A percentile compares a stretch with the other conserved stretches of the same genome.
These are phyloP conservation scores for Salvia splendens DNA, from an alignment of 257 asterid species.

Conservation along the genomic window DNA sequence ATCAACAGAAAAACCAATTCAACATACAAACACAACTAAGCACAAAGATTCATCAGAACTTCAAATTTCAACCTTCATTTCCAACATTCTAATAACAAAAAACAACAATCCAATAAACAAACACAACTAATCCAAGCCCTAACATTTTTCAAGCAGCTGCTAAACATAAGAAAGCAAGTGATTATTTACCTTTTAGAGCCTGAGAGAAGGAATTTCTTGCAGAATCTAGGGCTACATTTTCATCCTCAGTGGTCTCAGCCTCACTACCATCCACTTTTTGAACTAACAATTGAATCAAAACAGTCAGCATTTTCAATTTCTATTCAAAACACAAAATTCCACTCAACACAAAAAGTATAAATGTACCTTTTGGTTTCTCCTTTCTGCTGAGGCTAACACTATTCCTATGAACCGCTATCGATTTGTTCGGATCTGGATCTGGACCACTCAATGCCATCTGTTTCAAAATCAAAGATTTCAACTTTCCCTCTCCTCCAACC, in stretches of 20 bases:
- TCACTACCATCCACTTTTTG: conserved; percentile 61
- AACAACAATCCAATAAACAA: no score
- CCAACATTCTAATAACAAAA: no score
- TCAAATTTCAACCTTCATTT: no score
- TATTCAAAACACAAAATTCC: neutral
- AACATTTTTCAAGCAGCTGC: conserved; percentile 14
- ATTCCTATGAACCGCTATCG: conserved; percentile 44
- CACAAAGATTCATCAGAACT: no score
- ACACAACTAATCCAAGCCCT: no score
- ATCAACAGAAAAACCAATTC: neutral
- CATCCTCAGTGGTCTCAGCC: conserved; percentile 82
- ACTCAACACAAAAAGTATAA: conserved; percentile 25
- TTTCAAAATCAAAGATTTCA: conserved; percentile 63
- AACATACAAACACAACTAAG: no score
- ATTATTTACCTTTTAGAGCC: conserved; percentile 81
- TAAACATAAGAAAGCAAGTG: conserved; percentile 22
- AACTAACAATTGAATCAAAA: conserved; percentile 40
- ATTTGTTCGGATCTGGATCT: conserved; percentile 81
- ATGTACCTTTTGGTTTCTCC: conserved; percentile 72
- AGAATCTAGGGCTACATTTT: conserved; percentile 55
- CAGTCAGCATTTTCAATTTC: conserved; percentile 24
- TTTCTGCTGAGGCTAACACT: conserved; percentile 55
- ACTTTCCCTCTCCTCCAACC: conserved; percentile 31
- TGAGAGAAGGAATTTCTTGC: conserved; percentile 88
- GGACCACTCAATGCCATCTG: conserved; percentile 75